Evolutionary conservation across 2,329 filamentous ascomycete species (phyloP), one percentile per base, ranked within the genome.

Genomic region (Trichoderma aggressivum): DNA sequence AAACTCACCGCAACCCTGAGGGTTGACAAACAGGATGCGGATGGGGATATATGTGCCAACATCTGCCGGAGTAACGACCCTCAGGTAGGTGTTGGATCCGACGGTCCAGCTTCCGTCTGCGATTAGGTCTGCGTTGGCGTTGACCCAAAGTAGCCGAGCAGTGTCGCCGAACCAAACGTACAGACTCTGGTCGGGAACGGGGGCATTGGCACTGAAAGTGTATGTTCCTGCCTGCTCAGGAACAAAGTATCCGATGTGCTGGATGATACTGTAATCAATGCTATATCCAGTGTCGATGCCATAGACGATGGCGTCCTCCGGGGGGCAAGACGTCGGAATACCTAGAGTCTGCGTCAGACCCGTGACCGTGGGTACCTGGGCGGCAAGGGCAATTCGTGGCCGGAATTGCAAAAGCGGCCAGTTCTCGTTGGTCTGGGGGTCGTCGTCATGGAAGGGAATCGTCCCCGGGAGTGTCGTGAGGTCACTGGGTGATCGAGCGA

Each of bases 21-120:
- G 30, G 11, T 70, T 62, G 67, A 26, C 67, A 16, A 14, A 70
- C 30, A 70, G 58, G 32, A 70, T 39, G 7, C 67, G 55, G 10
- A 70, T 62, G 30, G 67, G 67, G 47, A 70, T 63, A n/a, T 70
- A 70, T 16, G 12, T 43, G 59, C 67, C 67, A 18, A 63, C 59
- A 5, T 62, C 32, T 5, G 2, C 16, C 10, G 18, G 8, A n/a
- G 18, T 2, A 6, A 62, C 43, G 16, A 30, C 16, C 24, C 7
- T 43, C 16, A 55, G 3, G 7, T 1, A 11, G 18, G 6, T 24
- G 47, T 55, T 55, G 16, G 26, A 24, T 7, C 21, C 32, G 7
- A 12, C 11, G 14, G 24, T 7, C 56, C 28, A 28, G 36, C 14
- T 16, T 16, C 3, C 55, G 21, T 70, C 67, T 18, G 21, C 30